Evolutionary conservation across 768 basidiomycete species (phyloP), one percentile per base, ranked within the genome.

Genomic region (Hirschioporus abietinus): DNA sequence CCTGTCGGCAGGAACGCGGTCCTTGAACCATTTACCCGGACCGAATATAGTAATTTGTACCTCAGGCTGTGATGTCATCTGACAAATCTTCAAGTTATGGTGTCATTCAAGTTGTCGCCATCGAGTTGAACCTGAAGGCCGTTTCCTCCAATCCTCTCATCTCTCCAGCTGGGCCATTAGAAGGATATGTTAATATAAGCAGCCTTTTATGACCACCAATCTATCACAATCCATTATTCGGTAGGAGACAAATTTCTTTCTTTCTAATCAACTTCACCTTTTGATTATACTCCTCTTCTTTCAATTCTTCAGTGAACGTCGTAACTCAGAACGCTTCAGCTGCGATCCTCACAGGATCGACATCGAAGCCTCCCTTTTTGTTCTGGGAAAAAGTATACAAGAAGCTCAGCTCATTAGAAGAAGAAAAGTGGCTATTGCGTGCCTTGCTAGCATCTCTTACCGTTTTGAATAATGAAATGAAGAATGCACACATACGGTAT

Each of bases 321-420:
- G 80, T 85, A 24, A 77, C 82, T 25, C 80, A 78, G 69, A 87
- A 87, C 72, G 63, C 82, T 30, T 75, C 76, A 1, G 68, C 85
- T n/a, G 79, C 82, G 35, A 76, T 81, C 0, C 74, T 91, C n/a
- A 72, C 75, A 20, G 75, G 75, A 5, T 76, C 86, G 0, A 78
- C 80, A 17, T 77, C 84, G 25, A 97, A 94, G 73, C 91, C 93
- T 0, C 89, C 91, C 1, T 97, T 97, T 78, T 76, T 98, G 57
- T 71, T 96, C 17, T 93, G 87, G 86, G 95, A 96, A 64, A 95
- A 92, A 74, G 87, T 93, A 0, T 95, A 93, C 71, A 85, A 88
- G 67, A 94, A 92, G 73, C 69, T 90, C 18, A 77, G 79, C 7
- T 83, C 86, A 7, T 70, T 80, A 0, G 82, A 83, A 3, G 93